A percentile compares a stretch with the other conserved stretches of the same genome.
Conservation (phyloP, 257 asterid genomes). For the Nyctanthes arbortristis region DNA sequence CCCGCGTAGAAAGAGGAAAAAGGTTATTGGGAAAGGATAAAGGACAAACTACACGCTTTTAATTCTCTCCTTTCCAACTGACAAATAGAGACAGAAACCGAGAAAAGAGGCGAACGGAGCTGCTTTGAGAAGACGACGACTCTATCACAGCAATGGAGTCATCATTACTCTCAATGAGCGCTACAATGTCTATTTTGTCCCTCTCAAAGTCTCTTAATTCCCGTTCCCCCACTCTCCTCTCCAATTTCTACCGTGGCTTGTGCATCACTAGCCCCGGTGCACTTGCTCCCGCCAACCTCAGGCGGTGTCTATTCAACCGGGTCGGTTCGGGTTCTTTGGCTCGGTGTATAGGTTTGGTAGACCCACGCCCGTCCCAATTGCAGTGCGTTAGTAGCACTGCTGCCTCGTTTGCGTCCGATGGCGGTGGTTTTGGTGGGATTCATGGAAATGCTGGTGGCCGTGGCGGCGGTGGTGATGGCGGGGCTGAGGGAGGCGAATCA, state of each 20-base stretch:
- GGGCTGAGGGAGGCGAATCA: conserved; percentile 33
- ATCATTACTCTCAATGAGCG: conserved; percentile 21
- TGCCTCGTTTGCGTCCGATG: conserved; percentile 44
- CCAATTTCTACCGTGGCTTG: conserved; percentile 36
- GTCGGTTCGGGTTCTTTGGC: conserved; percentile 22
- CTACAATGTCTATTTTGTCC: conserved; percentile 29
- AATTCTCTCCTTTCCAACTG: not conserved
- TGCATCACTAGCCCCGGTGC: conserved; percentile 30
- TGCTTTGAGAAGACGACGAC: not conserved
- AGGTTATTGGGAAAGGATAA: not conserved
- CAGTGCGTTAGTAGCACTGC: conserved; percentile 36
- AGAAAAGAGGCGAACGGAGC: no score
- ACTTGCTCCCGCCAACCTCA: conserved; percentile 28
- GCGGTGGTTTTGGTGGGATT: conserved; percentile 37
- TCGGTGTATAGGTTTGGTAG: conserved; percentile 24
- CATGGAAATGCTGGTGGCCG: conserved; percentile 34
- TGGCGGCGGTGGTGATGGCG: conserved; percentile 36
- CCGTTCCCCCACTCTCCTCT: conserved; percentile 22
- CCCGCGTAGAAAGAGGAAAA: no score
- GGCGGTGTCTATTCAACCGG: conserved; percentile 10
- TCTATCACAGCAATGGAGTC: conserved; percentile 41
- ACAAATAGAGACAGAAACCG: not conserved
- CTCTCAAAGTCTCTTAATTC: conserved; percentile 31
- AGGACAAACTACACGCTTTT: no score
- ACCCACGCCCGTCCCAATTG: conserved; percentile 11